phyloP scores from a whole-genome alignment of 225 moss, liverwort and hornwort genomes.

The Takakia lepidozioides region DNA sequence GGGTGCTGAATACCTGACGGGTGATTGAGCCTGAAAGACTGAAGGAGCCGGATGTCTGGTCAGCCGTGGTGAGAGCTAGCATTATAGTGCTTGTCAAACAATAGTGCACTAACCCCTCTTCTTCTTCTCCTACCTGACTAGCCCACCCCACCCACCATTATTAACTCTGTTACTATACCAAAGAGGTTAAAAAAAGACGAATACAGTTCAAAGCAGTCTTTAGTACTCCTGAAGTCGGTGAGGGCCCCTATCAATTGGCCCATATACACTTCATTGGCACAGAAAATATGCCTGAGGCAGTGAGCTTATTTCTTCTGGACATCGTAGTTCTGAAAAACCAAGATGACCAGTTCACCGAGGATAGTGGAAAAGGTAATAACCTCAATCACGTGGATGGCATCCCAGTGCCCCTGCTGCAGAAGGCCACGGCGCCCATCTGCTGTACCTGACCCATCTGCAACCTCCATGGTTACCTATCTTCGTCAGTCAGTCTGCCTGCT shows the following conservation, averaged over 20 bases:
- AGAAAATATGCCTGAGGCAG: too few relatives aligned
- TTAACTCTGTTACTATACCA: too few relatives aligned
- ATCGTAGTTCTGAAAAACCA: too few relatives aligned
- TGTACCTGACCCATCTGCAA: constrained; percentile 71
- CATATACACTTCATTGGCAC: too few relatives aligned
- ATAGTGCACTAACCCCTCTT: constrained; percentile 49
- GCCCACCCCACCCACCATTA: too few relatives aligned
- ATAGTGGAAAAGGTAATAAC: constrained; percentile 19
- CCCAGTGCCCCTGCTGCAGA: constrained; percentile 85
- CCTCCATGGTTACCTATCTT: not conserved
- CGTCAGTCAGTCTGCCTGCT: not conserved
- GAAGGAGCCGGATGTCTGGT: constrained; percentile 57
- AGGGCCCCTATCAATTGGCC: too few relatives aligned
- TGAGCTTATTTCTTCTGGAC: too few relatives aligned
- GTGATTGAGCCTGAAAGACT: constrained; percentile 83
- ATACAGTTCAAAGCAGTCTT: too few relatives aligned
- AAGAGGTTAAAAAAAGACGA: too few relatives aligned
- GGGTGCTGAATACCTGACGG: too few relatives aligned
- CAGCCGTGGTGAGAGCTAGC: constrained; percentile 76
- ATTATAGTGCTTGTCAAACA: constrained; percentile 91
- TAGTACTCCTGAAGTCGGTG: too few relatives aligned
- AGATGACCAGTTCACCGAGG: too few relatives aligned
- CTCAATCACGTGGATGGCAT: constrained; percentile 90
- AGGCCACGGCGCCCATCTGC: constrained; percentile 84
- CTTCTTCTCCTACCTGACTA: constrained; percentile 60